These are phyloP conservation scores for Phytopythium vexans DNA, from an alignment of 352 stramenopile species.

Conservation along the genomic window DNA sequence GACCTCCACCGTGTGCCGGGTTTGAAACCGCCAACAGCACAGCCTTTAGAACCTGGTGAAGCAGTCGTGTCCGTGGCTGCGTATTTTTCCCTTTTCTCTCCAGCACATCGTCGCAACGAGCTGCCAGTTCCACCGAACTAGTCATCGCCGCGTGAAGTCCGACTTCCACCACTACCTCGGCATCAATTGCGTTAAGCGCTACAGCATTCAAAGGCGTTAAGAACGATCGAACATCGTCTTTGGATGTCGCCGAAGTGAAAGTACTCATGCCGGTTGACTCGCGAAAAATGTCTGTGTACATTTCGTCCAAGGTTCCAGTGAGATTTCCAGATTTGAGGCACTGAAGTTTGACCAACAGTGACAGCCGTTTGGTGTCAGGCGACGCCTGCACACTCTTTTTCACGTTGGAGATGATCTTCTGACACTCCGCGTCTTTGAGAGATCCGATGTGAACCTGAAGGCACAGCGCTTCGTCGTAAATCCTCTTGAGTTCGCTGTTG, in stretches of 20 bases:
- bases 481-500: slow-evolving; percentile 18
- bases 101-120: slow-evolving; percentile 45
- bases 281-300: slow-evolving; percentile 64
- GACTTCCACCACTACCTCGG: slow-evolving; percentile 53
- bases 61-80: slow-evolving; percentile 33
- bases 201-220: slow-evolving; percentile 23
- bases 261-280: slow-evolving; percentile 38
- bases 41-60: slow-evolving; percentile 56
- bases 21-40: slow-evolving; percentile 28
- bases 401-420: slow-evolving; percentile 63
- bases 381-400: slow-evolving; percentile 33
- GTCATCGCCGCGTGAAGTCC: slow-evolving; percentile 50
- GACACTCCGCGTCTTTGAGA: slow-evolving; percentile 73
- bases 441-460: slow-evolving; percentile 70
- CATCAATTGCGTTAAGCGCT: slow-evolving; percentile 35
- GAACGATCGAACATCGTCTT: slow-evolving; percentile 35
- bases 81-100: slow-evolving; percentile 54
- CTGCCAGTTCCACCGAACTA: slow-evolving; percentile 24
- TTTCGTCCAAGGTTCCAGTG: slow-evolving; percentile 26
- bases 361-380: slow-evolving; percentile 33
- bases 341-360: slow-evolving; percentile 61
- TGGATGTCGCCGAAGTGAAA: slow-evolving; percentile 25
- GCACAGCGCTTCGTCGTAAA: slow-evolving; percentile 68
- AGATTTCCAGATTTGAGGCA: slow-evolving; percentile 57
- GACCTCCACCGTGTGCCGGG: slow-evolving; percentile 8